Evolutionary conservation across 805 yeast genomes (phyloP).

Genomic region (Spathaspora gorwiae): DNA sequence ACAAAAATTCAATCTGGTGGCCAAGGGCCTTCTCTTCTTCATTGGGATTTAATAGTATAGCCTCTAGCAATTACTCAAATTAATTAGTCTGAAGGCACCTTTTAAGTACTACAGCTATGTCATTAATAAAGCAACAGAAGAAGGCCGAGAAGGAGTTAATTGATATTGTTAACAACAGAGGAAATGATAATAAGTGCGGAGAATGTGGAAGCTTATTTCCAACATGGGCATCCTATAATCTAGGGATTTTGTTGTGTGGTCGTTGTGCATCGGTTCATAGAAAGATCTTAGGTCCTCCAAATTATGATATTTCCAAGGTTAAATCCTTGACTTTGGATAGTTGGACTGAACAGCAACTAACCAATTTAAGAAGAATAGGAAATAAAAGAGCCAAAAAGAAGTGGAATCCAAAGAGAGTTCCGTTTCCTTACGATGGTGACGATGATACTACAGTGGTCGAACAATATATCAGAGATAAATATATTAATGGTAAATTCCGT

Average conservation of each 20-base stretch:
- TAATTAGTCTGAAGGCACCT: too few relatives aligned
- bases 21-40: too few relatives aligned
- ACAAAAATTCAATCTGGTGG: too few relatives aligned
- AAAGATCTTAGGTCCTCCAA: slow-evolving; percentile 49
- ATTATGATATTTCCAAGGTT: slow-evolving; percentile 49
- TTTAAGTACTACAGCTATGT: slow-evolving; percentile 1
- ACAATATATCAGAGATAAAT: slow-evolving; percentile 61
- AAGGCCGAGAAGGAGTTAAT: slow-evolving; percentile 49
- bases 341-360: slow-evolving; percentile 60
- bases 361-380: slow-evolving; percentile 44
- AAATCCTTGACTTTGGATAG: slow-evolving; percentile 70
- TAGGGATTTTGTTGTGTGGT: slow-evolving; percentile 78
- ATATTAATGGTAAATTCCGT: slow-evolving; percentile 57
- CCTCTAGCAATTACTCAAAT: too few relatives aligned
- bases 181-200: slow-evolving; percentile 69
- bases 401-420: slow-evolving; percentile 67
- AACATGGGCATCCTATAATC: slow-evolving; percentile 46
- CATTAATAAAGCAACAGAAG: slow-evolving; percentile 37
- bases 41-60: too few relatives aligned
- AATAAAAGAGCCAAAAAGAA: slow-evolving; percentile 53
- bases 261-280: slow-evolving; percentile 80
- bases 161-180: slow-evolving; percentile 53
- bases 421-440: slow-evolving; percentile 74
- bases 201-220: slow-evolving; percentile 72
- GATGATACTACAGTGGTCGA: slow-evolving; percentile 54